Conservation (phyloP, 148 eudicot genomes). For the Vaccinium myrtillus region DNA sequence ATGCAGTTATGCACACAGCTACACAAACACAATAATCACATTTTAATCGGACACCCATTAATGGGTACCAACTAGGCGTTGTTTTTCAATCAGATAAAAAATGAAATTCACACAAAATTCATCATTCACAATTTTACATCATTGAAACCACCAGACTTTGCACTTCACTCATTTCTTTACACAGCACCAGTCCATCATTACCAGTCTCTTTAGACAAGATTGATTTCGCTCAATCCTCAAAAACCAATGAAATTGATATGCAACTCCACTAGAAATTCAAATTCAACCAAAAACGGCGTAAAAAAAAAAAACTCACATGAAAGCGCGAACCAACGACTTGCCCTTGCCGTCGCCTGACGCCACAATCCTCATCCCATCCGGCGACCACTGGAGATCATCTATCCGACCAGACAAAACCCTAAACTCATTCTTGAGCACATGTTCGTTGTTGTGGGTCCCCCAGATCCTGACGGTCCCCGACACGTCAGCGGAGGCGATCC, state of each 20-base stretch:
- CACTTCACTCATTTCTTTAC: not conserved
- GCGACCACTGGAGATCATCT: conserved; percentile 94
- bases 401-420: conserved; percentile 82
- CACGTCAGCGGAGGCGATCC: conserved; percentile 93
- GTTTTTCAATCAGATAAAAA: not conserved
- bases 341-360: conserved; percentile 97
- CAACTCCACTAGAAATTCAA: not conserved
- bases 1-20: not conserved
- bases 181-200: not conserved
- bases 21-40: too few species aligned
- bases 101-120: not conserved
- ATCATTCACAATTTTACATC: not conserved
- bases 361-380: conserved; percentile 77
- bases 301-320: conserved; percentile 54
- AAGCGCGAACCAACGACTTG: conserved; percentile 80
- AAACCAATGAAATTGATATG: not conserved
- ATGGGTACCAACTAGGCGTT: not conserved
- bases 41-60: too few species aligned
- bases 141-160: not conserved
- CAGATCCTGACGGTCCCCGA: conserved; percentile 88
- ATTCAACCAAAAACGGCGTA: not conserved
- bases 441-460: conserved; percentile 82
- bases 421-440: conserved; percentile 82
- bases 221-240: not conserved
- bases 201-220: not conserved